These are phyloP conservation scores for Paecilomyces variotii DNA, from an alignment of 2,329 filamentous ascomycete genomes.

Conservation along the genomic window DNA sequence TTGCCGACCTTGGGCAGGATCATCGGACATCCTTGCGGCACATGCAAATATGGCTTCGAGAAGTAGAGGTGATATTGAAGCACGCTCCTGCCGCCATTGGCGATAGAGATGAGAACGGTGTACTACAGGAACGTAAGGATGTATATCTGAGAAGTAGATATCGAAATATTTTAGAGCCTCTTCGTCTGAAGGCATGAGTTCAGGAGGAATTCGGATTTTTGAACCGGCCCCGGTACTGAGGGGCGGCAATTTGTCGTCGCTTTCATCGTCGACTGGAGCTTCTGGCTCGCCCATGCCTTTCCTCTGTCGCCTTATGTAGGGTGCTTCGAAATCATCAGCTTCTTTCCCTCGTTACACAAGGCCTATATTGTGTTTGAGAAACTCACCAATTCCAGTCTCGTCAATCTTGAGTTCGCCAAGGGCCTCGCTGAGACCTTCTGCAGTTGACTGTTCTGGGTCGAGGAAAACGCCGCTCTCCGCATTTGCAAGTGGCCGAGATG, in stretches of 20 bases:
- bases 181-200: conserved; percentile 84
- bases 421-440: conserved; percentile 68
- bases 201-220: conserved; percentile 79
- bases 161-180: conserved; percentile 78
- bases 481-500: conserved; percentile 18
- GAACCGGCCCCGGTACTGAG: conserved; percentile 61
- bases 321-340: conserved; percentile 47
- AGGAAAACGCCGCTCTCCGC: conserved; percentile 44
- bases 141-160: conserved; percentile 82
- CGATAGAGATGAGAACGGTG: conserved; percentile 76
- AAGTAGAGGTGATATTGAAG: conserved; percentile 80
- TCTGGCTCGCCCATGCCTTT: conserved; percentile 44
- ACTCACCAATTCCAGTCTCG: conserved; percentile 72
- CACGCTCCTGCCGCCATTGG: conserved; percentile 76
- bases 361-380: neutral
- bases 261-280: conserved; percentile 57
- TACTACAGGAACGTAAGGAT: conserved; percentile 85
- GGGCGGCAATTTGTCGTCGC: conserved; percentile 61
- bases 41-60: conserved; percentile 89
- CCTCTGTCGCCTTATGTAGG: conserved; percentile 67
- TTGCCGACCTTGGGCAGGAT: conserved; percentile 75
- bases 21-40: conserved; percentile 72
- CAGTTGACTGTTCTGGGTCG: conserved; percentile 56
- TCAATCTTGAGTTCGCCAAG: conserved; percentile 83
- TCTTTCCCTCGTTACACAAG: conserved; percentile 3